A percentile compares a stretch with the other conserved stretches of the same genome.
Evolutionary conservation across 306 rosid species (phyloP).

Genomic region (Quercus variabilis): DNA sequence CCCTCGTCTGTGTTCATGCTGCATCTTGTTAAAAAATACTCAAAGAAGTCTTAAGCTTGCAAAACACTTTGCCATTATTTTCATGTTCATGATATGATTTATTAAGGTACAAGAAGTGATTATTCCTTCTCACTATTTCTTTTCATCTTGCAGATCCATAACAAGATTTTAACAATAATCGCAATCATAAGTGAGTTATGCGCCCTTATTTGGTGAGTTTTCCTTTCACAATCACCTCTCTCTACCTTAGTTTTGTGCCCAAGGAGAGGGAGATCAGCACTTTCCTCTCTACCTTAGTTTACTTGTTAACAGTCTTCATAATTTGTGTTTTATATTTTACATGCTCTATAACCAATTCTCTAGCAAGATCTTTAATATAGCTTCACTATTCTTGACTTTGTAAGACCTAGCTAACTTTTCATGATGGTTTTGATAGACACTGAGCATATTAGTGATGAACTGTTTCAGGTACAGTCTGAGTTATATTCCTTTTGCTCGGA

Average conservation of each 20-base stretch:
- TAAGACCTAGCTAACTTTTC: not conserved
- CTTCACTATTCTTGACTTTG: not conserved
- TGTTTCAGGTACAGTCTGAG: constrained; percentile 90
- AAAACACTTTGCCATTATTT: not conserved
- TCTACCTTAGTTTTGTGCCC: constrained; percentile 13
- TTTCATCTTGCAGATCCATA: constrained; percentile 60
- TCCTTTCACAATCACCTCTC: constrained; percentile 3
- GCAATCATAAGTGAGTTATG: constrained; percentile 78
- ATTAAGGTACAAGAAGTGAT: not conserved
- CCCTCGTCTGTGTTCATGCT: not conserved
- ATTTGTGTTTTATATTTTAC: not conserved
- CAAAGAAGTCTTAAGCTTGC: not conserved
- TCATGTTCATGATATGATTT: not conserved
- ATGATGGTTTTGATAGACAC: not conserved
- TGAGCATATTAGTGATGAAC: constrained; percentile 10
- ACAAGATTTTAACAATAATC: constrained; percentile 70
- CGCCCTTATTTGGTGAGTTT: constrained; percentile 80
- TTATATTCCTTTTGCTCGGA: constrained; percentile 95
- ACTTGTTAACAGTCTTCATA: not conserved
- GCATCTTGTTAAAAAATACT: not conserved
- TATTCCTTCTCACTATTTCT: not conserved
- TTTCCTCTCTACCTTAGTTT: constrained; percentile 2
- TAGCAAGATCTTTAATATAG: not conserved
- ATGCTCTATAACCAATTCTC: not conserved
- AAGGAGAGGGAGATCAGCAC: constrained; percentile 14